Evolutionary conservation across 2,329 filamentous ascomycete species (phyloP).

Genomic region (Hortaea werneckii): DNA sequence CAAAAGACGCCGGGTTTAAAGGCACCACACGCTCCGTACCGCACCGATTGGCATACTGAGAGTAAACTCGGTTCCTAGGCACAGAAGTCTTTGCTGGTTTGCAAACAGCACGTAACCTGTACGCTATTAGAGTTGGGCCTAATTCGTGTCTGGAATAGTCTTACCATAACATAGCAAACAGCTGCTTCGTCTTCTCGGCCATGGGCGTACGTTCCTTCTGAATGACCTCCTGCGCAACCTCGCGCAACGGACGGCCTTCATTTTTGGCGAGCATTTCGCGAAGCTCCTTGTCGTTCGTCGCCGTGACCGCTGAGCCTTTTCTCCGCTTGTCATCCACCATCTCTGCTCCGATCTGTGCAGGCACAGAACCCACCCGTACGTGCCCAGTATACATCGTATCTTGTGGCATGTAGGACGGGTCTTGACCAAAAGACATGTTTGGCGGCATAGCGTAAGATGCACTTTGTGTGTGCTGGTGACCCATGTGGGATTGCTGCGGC

Average conservation of each 20-base stretch:
- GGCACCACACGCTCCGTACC: constrained; percentile 90
- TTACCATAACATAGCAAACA: constrained; percentile 84
- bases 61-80: constrained; percentile 84
- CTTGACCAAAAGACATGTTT: constrained; percentile 14
- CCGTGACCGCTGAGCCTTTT: constrained; percentile 55
- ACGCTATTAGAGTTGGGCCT: constrained; percentile 19
- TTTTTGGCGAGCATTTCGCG: constrained; percentile 63
- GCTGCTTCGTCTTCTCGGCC: constrained; percentile 71
- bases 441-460: constrained; percentile 12
- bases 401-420: constrained; percentile 13
- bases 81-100: constrained; percentile 73
- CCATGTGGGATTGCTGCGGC: constrained; percentile 4
- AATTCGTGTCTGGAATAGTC: too few species aligned
- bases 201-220: constrained; percentile 71
- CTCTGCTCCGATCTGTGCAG: constrained; percentile 14
- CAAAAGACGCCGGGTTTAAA: constrained; percentile 92
- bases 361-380: constrained; percentile 18
- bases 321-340: constrained; percentile 38
- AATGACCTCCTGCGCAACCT: constrained; percentile 66
- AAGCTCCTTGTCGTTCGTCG: constrained; percentile 74
- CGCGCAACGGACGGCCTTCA: constrained; percentile 54
- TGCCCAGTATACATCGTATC: constrained; percentile 19
- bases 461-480: constrained; percentile 13
- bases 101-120: constrained; percentile 65
- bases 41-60: constrained; percentile 87